Evolutionary conservation across 768 basidiomycete genomes (phyloP), one percentile per base, ranked within the genome.

Genomic region (Neoboletus subvelutipes): DNA sequence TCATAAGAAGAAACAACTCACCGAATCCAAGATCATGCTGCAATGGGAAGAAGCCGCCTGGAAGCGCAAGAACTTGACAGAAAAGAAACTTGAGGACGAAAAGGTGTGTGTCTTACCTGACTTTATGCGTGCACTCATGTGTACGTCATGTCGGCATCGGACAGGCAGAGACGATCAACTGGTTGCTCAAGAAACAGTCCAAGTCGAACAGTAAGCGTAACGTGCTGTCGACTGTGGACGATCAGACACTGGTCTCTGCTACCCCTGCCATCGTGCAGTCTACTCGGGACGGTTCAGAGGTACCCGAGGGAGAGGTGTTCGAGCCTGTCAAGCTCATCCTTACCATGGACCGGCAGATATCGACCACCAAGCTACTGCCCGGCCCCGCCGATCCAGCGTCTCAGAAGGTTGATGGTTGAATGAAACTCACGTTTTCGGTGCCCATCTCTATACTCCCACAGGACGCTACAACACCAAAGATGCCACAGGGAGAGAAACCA

Each of bases 111-210:
- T 15, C 5, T 3, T 9, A 15, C n/a, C 11, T 1, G 11, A 6
- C n/a, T n/a, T n/a, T n/a, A 2, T 3, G 22, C 13, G 2, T 9
- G 9, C 13, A 5, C 18, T 55, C n/a, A 54, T 17, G 29, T 18
- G 8, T 17, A 20, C 10, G 8, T n/a, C 18, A n/a, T n/a, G n/a
- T n/a, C n/a, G n/a, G 26, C 33, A 33, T 33, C 22, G 41, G 33
- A 20, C 63, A 92, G 89, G 84, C 84, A 24, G 92, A 94, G 65
- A 94, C 92, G 0, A 94, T 94, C 70, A 93, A 93, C 64, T 86
- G 92, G 28, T 79, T 94, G 15, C 80, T 94, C 50, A 92, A 92
- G 70, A 94, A 93, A 71, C 90, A 91, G 67, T 85, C 86, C 18
- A 81, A 86, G 11, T 79, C 87, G 3, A 80, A 82, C 42, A 82